Base-by-base conservation (phyloP, 75 land plant genomes). In the Cupressus sempervirens region DNA sequence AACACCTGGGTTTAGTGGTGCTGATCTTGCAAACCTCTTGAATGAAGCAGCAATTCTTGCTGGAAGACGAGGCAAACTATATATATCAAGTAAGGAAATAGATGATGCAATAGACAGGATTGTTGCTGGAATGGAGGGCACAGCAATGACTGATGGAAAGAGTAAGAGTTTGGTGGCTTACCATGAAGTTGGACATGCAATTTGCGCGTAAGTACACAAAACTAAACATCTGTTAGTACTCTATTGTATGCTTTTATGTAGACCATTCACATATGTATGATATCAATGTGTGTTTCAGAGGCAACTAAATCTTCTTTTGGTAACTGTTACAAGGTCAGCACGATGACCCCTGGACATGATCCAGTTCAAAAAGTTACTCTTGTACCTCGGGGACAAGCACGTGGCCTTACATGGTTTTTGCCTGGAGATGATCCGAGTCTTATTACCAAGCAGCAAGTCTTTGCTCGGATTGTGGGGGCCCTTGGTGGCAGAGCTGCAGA, bases 401-500 rank as follows among this genome's bases (percentile, higher is more conserved):
- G 95, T 10, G 98, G 95, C 16, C 92, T 96, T 36, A 96, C 98
- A 62, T 95, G 98, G 98, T 96, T 96, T 89, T 86, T 95, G 36
- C 97, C 95, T n/a, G 92, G 89, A 1, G 93, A 96, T 68, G 98
- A 96, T 52, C 97, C 98, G 43, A 86, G 89, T 54, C 87, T 94
- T 26, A 85, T 96, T 76, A 91, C 98, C 3, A 94, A 96, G 87
- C 88, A 93, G 80, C 97, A 94, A 67, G 86, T 96, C 15, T 96
- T 96, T 89, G 98, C 98, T n/a, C 88, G 97, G 52, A 88, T 94
- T 23, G 95, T 96, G 32, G 98, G 98, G 53, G 98, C 97, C 20
- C 91, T 96, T 38, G 98, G 98, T 73, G 96, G 98, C 62, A 83
- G 98, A 72, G 98, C 98, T 36, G 92, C 95, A 34, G 98, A 96